These are phyloP conservation scores for Mycogone perniciosa DNA, from an alignment of 2,329 filamentous ascomycete species.

Conservation along the genomic window DNA sequence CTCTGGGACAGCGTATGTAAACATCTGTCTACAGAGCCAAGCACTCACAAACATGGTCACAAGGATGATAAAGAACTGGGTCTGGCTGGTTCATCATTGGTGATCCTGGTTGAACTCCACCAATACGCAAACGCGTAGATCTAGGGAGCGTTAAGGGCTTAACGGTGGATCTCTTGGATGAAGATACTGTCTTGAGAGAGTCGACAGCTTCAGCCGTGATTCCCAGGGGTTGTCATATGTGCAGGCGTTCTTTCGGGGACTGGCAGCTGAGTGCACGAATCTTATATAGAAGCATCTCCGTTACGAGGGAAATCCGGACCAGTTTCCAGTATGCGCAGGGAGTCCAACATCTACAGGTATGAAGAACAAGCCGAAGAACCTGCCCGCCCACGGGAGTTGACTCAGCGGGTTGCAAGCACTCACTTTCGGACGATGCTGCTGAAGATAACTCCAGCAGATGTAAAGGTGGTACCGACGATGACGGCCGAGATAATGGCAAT, in stretches of 20 bases:
- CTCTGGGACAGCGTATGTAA: slow-evolving; percentile 62
- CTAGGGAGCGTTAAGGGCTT: slow-evolving; percentile 43
- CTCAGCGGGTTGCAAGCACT: slow-evolving; percentile 41
- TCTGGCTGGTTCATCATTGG: slow-evolving; percentile 54
- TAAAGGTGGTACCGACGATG: slow-evolving; percentile 51
- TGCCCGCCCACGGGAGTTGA: slow-evolving; percentile 30
- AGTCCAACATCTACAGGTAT: slow-evolving; percentile 43
- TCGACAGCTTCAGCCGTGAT: slow-evolving; percentile 62
- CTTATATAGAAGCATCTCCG: slow-evolving; percentile 59
- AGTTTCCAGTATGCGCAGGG: slow-evolving; percentile 50
- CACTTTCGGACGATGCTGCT: slow-evolving; percentile 34
- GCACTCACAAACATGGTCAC: slow-evolving; percentile 66
- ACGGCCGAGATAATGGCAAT: slow-evolving; percentile 37
- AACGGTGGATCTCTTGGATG: slow-evolving; percentile 49
- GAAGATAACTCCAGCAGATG: slow-evolving; percentile 47
- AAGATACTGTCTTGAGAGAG: slow-evolving; percentile 57
- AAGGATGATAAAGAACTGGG: slow-evolving; percentile 70
- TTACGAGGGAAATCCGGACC: slow-evolving; percentile 41
- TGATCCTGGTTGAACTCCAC: slow-evolving; percentile 70
- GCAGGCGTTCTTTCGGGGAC: slow-evolving; percentile 53
- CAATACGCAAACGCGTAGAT: slow-evolving; percentile 73
- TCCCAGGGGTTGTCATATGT: slow-evolving; percentile 31
- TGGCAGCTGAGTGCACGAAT: slow-evolving; percentile 59
- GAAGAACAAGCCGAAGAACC: slow-evolving; percentile 53
- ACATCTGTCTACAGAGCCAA: slow-evolving; percentile 67